These are phyloP conservation scores for Monilinia fructigena DNA, from an alignment of 2,329 filamentous ascomycete genomes.

Conservation along the genomic window DNA sequence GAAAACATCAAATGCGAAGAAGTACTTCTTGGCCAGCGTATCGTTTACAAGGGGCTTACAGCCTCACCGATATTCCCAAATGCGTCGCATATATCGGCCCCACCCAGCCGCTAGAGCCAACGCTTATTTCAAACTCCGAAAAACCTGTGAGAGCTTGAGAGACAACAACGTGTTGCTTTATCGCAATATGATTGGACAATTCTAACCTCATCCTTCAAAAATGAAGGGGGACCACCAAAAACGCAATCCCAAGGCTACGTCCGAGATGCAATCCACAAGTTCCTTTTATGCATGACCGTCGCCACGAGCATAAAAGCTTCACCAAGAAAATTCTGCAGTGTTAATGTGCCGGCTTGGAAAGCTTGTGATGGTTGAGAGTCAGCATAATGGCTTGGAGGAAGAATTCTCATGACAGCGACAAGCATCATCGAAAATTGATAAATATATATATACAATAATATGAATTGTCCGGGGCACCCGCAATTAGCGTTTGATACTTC, in stretches of 20 bases:
- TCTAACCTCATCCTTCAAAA: constrained; percentile 9
- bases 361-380: constrained; percentile 2
- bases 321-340: background rate
- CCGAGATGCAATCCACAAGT: background rate
- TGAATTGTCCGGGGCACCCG: constrained; percentile 13
- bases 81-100: background rate
- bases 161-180: constrained; percentile 10
- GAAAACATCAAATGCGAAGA: background rate
- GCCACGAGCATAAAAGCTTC: background rate
- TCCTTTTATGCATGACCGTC: background rate
- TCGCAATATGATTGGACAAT: background rate
- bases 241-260: background rate
- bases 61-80: constrained; percentile 17
- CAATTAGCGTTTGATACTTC: background rate
- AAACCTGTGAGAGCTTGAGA: constrained; percentile 10
- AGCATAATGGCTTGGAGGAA: background rate
- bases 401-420: background rate
- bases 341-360: constrained; percentile 11
- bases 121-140: constrained; percentile 1
- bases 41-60: background rate
- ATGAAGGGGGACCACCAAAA: background rate
- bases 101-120: constrained; percentile 13
- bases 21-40: background rate
- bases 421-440: background rate
- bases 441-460: background rate